phyloP scores from a whole-genome alignment of 192 early-diverging fungal genomes.

The Chytriomyces hyalinus region DNA sequence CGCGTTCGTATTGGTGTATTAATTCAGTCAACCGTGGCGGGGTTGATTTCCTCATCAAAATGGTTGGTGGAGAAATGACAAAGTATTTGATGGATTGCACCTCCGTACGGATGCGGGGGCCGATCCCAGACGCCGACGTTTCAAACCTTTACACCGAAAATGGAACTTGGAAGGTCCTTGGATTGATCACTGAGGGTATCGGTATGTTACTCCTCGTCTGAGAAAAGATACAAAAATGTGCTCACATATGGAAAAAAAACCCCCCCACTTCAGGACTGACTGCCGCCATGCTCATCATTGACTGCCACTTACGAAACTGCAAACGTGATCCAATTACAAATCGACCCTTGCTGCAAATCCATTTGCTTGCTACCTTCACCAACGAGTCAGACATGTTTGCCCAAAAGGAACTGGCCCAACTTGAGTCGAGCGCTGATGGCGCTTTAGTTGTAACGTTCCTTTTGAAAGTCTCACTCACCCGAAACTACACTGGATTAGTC shows the following conservation, averaged over 20 bases:
- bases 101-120: slow-evolving; percentile 37
- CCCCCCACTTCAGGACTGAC: slow-evolving; percentile 23
- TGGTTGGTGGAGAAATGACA: slow-evolving; percentile 40
- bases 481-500: slow-evolving; percentile 9
- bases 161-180: slow-evolving; percentile 41
- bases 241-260: not conserved
- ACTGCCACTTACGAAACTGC: slow-evolving; percentile 43
- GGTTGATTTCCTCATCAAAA: slow-evolving; percentile 41
- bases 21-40: slow-evolving; percentile 12
- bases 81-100: slow-evolving; percentile 32
- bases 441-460: slow-evolving; percentile 18
- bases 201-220: slow-evolving; percentile 27
- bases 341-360: slow-evolving; percentile 12
- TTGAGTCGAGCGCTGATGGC: slow-evolving; percentile 18
- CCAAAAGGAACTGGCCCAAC: slow-evolving; percentile 24
- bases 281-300: slow-evolving; percentile 38
- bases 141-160: slow-evolving; percentile 27
- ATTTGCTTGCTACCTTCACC: slow-evolving; percentile 28
- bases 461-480: not conserved
- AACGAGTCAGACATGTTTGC: slow-evolving; percentile 41
- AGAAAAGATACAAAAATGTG: not conserved
- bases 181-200: slow-evolving; percentile 45
- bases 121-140: slow-evolving; percentile 24
- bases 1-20: slow-evolving; percentile 38
- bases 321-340: slow-evolving; percentile 29